Base-by-base conservation (phyloP, 2,329 filamentous ascomycete genomes). In the Colletotrichum cereale region DNA sequence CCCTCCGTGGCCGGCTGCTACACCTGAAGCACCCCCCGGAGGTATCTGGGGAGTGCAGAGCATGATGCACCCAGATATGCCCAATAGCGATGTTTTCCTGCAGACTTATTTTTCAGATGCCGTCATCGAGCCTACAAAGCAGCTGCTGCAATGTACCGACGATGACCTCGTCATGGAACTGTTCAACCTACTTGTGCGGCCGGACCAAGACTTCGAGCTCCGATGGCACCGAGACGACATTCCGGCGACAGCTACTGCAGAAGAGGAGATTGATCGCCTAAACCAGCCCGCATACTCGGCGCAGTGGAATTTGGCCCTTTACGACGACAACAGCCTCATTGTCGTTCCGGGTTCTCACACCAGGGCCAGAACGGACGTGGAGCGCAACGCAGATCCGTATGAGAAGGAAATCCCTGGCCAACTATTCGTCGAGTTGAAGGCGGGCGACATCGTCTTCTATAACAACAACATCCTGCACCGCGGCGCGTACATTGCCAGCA, bases 41-140 rank as follows among this genome's bases (percentile, higher is more conserved):
- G 93, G 93, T 26, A 97, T 97, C 80, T 97, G 94, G 95, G 94
- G 94, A 74, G 92, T 97, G 3, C 94, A 97, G 84, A 93, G 95
- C 80, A 87, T 97, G 6, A 86, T 97, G 77, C 91, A 95, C 80
- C 94, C 94, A 0, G 84, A 86, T 1, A 88, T 96, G 75, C 87
- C 90, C 0, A 87, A 88, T 65, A 86, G 88, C 71, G 80, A 85
- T 3, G 79, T 86, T 3, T 97, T 95, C 81, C 87, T 90, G 6
- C 79, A 84, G 62, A 85, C 88, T 67, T 97, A 97, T 82, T 97
- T 97, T 79, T 89, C 90, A 42, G 83, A 87, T 29, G 84, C 86
- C 34, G 83, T 96, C 10, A 80, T 96, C 0, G 79, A 81, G 38
- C 86, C 92, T 1, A 91, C 92, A 1, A 88, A 88, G 74, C 87